Base-by-base conservation (phyloP, 495 filamentous ascomycete species). In the Lasiosphaeriaceae sp. region DNA sequence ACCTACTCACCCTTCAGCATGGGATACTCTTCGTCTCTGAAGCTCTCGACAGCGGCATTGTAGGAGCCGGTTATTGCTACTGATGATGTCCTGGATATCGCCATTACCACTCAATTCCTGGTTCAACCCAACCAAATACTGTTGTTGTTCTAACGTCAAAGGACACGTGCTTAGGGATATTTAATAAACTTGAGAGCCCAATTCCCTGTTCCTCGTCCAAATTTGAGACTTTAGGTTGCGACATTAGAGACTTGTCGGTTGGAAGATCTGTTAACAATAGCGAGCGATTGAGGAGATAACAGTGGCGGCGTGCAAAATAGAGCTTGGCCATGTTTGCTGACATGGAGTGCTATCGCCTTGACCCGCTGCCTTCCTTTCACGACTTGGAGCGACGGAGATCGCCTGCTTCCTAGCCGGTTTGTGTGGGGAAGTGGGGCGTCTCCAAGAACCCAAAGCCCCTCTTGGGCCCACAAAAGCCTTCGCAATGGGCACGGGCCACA, bases 11-110 rank as follows among this genome's bases (percentile, higher is more conserved):
- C 87, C 69, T 81, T 79, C n/a, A 96, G 77, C 79, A 90, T 86
- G 29, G 93, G 93, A 75, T 90, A 97, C 63, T 97, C 89, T 3
- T 74, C 64, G 21, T 80, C 70, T 57, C 92, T 81, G 52, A 96
- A 80, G 8, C 60, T 65, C 63, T 94, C 88, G 35, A 96, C 77
- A 60, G 80, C 72, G 26, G 68, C 66, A 57, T 87, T 86, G 72
- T 96, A 95, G 65, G n/a, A n/a, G n/a, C n/a, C n/a, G n/a, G 70
- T 67, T 9, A 31, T 9, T 1, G 44, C 22, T 14, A 5, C 5
- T 21, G 37, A 16, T 21, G 3, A 11, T 12, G 37, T 12, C 6
- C 1, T 24, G 22, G 23, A 41, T 43, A 29, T 52, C 35, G 50
- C 41, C 60, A 58, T 64, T 20, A 37, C 17, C 49, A 34, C 16